Evolutionary conservation across 1,284 basidiomycete genomes (phyloP), one percentile per base, ranked within the genome.

Genomic region (Rhodotorula sp.): DNA sequence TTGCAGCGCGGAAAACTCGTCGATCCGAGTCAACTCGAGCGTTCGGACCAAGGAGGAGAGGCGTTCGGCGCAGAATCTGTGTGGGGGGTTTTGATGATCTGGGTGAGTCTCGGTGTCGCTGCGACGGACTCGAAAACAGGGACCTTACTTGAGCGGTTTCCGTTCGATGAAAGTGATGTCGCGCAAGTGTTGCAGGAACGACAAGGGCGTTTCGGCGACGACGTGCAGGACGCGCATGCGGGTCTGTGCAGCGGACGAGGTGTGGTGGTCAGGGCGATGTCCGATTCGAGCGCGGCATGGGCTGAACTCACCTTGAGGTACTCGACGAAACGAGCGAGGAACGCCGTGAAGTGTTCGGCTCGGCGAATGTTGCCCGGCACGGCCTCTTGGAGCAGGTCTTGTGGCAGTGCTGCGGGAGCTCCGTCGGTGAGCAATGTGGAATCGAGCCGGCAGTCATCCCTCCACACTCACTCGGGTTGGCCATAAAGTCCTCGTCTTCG

Each of bases 111-210:
- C 70, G 68, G 61, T 23, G 16, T 18, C 20, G 15, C 26, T 14
- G 5, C 23, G 39, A 31, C 29, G 61, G 59, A 18, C 18, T 7
- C 18, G 3, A 20, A 29, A 34, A 3, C n/a, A 10, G 23, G 20
- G 58, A 81, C 85, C 39, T 71, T 79, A 91, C 93, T 91, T 87
- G 69, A 99, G 83, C n/a, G 97, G 97, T 76, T 96, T 87, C 74
- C 92, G 87, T 81, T 99, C 97, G 78, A 99, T 99, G 81, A 93
- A 99, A 18, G 97, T 99, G 78, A 99, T 97, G 79, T 99, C 97
- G 82, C 97, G 99, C 62, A 99, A 85, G 83, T 99, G 97, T 79
- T 98, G 97, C 57, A 99, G 83, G 82, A 99, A 99, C 3, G 95
- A 98, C n/a, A 92, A 85, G 0, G 97, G 97, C 6, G 97, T 99